These are phyloP conservation scores for Xylariaceae sp. DNA, from an alignment of 2,329 filamentous ascomycete species.

Conservation along the genomic window DNA sequence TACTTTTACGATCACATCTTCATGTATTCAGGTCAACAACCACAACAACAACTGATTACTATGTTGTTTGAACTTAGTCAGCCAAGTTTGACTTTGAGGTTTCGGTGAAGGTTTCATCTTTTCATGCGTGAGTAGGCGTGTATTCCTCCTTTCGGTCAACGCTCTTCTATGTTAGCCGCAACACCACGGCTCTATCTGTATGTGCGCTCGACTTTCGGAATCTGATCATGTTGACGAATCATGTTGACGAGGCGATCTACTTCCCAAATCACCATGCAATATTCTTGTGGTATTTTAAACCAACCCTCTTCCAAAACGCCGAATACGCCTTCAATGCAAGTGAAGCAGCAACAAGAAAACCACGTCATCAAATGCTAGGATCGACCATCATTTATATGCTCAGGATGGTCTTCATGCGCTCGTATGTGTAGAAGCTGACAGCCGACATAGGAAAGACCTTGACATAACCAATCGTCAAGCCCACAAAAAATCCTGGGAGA, in stretches of 20 bases:
- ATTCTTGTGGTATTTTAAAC: slow-evolving; percentile 16
- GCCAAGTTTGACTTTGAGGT: no score
- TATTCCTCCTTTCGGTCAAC: no score
- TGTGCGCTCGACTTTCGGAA: not conserved
- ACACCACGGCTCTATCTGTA: no score
- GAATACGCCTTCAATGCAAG: slow-evolving; percentile 18
- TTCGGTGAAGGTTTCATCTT: no score
- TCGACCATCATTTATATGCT: slow-evolving; percentile 52
- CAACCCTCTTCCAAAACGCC: slow-evolving; percentile 17
- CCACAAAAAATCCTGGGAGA: slow-evolving; percentile 82
- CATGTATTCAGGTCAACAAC: no score
- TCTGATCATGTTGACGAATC: no score
- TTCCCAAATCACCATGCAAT: slow-evolving; percentile 8
- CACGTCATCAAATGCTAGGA: no score
- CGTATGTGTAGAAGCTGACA: slow-evolving; percentile 64
- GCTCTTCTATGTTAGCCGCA: no score
- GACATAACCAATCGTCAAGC: slow-evolving; percentile 89
- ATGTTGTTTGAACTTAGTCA: no score
- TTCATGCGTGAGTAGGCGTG: no score
- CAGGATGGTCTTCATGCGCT: slow-evolving; percentile 60
- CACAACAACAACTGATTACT: no score
- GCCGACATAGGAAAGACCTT: slow-evolving; percentile 92
- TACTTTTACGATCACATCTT: no score
- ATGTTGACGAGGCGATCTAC: not conserved
- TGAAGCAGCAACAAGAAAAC: not conserved